Conservation (phyloP, 805 yeast genomes). For the Geotrichum ghanense region DNA sequence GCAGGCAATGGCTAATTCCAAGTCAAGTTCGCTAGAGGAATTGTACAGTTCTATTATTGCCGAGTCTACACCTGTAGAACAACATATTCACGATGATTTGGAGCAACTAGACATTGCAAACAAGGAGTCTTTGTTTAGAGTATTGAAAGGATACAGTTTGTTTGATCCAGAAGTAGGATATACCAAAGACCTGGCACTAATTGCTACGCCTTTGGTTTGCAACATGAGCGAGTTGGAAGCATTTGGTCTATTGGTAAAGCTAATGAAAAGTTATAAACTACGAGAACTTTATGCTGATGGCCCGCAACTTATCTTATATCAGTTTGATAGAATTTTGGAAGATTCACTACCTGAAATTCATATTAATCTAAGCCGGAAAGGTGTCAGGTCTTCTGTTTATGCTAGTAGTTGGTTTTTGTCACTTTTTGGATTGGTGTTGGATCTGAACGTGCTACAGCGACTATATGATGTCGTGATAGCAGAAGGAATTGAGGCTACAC, state of each 20-base stretch:
- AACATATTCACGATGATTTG: conserved; percentile 69
- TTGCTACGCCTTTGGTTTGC: conserved; percentile 73
- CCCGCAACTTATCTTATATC: conserved; percentile 69
- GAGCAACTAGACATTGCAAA: conserved; percentile 40
- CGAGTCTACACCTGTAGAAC: conserved; percentile 51
- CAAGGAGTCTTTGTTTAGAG: conserved; percentile 50
- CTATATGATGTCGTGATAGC: conserved; percentile 81
- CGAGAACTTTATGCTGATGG: conserved; percentile 88
- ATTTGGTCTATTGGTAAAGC: conserved; percentile 63
- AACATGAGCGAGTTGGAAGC: conserved; percentile 77
- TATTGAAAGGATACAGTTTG: conserved; percentile 74
- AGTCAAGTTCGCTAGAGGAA: conserved; percentile 50
- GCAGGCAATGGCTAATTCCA: conserved; percentile 80
- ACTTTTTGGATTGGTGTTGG: conserved; percentile 88
- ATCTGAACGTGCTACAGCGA: conserved; percentile 74
- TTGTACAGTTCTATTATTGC: conserved; percentile 40
- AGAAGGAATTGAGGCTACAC: conserved; percentile 80
- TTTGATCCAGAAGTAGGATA: conserved; percentile 92
- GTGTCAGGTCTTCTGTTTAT: conserved; percentile 86
- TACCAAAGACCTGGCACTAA: conserved; percentile 96
- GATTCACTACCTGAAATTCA: conserved; percentile 60
- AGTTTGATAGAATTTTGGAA: conserved; percentile 81
- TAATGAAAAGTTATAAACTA: conserved; percentile 76
- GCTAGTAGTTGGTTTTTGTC: conserved; percentile 98
- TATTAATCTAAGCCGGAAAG: conserved; percentile 73